Conservation (phyloP, 2,329 filamentous ascomycete species). For the Fusarium tupiense region DNA sequence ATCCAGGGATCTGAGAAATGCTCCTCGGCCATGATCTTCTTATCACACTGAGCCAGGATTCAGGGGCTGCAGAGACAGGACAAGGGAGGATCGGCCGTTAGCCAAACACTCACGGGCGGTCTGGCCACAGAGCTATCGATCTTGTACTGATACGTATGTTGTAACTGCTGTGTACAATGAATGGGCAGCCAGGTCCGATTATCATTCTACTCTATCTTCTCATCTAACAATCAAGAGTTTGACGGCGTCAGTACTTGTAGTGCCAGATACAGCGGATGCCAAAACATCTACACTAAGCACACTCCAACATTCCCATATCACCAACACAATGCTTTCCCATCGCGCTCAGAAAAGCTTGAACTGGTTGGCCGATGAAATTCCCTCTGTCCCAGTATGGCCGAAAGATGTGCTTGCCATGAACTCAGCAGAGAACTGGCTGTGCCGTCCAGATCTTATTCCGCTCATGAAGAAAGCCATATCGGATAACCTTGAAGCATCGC, state of each 20-base stretch:
- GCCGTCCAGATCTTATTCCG: not conserved
- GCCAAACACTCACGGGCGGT: not conserved
- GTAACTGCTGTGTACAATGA: not conserved
- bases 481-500: not conserved
- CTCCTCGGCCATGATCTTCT: not conserved
- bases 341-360: not conserved
- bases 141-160: not conserved
- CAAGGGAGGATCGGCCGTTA: not conserved
- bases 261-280: not conserved
- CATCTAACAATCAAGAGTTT: not conserved
- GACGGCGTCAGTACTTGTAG: not conserved
- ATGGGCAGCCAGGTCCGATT: not conserved
- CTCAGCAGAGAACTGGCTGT: not conserved
- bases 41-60: not conserved
- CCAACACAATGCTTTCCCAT: not conserved
- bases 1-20: not conserved
- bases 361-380: not conserved
- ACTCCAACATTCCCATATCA: not conserved
- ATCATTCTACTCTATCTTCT: rapidly evolving
- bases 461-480: not conserved
- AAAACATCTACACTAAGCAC: not conserved
- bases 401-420: not conserved
- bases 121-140: not conserved
- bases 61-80: not conserved
- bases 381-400: not conserved